Evolutionary conservation across 2,329 filamentous ascomycete genomes (phyloP).

Genomic region (Exserohilum rostratum): DNA sequence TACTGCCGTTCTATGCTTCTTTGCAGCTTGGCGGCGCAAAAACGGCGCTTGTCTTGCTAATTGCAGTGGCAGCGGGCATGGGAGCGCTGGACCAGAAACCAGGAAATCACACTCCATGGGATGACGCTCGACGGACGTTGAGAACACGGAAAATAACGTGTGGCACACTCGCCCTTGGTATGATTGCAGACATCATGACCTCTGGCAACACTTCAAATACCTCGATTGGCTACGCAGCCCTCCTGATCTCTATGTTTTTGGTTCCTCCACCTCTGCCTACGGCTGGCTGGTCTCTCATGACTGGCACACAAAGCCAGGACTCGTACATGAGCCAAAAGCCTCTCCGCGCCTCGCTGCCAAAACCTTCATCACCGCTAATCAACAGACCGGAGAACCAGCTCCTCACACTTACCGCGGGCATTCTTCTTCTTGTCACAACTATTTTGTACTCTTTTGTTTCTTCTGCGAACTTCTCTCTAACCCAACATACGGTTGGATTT

Average conservation of each 20-base stretch:
- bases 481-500: conserved; percentile 43
- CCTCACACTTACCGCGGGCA: conserved; percentile 51
- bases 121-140: conserved; percentile 42
- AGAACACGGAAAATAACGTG: conserved; percentile 47
- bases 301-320: conserved; percentile 26
- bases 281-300: conserved; percentile 40
- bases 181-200: conserved; percentile 43
- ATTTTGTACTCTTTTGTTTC: conserved; percentile 44
- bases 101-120: conserved; percentile 41
- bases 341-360: conserved; percentile 37
- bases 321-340: conserved; percentile 29
- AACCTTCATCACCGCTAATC: conserved; percentile 45
- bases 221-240: conserved; percentile 55
- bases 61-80: conserved; percentile 55
- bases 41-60: conserved; percentile 59
- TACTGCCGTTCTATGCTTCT: conserved; percentile 62
- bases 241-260: conserved; percentile 54
- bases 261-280: conserved; percentile 57
- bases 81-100: conserved; percentile 39
- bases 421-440: conserved; percentile 46
- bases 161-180: conserved; percentile 41
- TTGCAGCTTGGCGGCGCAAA: conserved; percentile 61
- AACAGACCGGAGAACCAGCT: conserved; percentile 49
- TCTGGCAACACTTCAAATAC: conserved; percentile 31
- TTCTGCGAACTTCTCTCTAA: conserved; percentile 39